Conservation (phyloP, 1,139 yeast genomes). For the Scheffersomyces parashehatae region DNA sequence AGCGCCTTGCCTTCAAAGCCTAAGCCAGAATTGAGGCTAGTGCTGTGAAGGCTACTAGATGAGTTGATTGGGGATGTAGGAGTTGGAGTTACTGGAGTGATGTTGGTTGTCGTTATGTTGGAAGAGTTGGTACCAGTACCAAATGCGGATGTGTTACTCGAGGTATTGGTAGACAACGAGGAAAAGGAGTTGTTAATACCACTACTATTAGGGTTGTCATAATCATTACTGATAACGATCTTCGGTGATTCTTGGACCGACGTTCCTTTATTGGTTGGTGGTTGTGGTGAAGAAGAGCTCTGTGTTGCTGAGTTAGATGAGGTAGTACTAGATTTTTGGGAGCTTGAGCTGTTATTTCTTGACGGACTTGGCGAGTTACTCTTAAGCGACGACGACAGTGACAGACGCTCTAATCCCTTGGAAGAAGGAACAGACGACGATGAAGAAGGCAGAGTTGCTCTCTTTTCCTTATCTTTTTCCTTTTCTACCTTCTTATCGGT, state of each 20-base stretch:
- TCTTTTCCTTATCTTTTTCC: conserved; percentile 16
- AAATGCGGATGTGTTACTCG: conserved; percentile 18
- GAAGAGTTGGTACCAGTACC: conserved; percentile 17
- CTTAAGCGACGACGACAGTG: conserved; percentile 22
- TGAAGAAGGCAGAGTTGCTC: conserved; percentile 6
- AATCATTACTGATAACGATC: conserved; percentile 26
- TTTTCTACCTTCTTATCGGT: conserved; percentile 31
- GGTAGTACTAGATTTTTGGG: conserved; percentile 25
- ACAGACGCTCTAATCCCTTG: conserved; percentile 6
- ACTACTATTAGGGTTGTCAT: conserved; percentile 6
- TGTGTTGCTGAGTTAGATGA: conserved; percentile 11
- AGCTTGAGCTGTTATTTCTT: conserved; percentile 32
- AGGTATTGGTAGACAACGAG: background rate
- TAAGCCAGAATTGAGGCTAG: conserved; percentile 8
- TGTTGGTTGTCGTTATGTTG: conserved; percentile 8
- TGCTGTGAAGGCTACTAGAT: conserved; percentile 7
- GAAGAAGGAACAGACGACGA: conserved; percentile 10
- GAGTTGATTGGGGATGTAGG: conserved; percentile 31
- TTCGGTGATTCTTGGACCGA: conserved; percentile 25
- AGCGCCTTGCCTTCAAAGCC: conserved; percentile 16
- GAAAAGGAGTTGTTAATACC: too few relatives aligned
- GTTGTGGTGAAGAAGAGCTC: conserved; percentile 12
- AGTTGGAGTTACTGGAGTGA: conserved; percentile 33
- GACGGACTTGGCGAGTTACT: conserved; percentile 38
- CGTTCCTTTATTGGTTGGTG: conserved; percentile 13